Evolutionary conservation across 2,329 filamentous ascomycete species (phyloP), one percentile per base, ranked within the genome.

Genomic region (Ascochyta pisi): DNA sequence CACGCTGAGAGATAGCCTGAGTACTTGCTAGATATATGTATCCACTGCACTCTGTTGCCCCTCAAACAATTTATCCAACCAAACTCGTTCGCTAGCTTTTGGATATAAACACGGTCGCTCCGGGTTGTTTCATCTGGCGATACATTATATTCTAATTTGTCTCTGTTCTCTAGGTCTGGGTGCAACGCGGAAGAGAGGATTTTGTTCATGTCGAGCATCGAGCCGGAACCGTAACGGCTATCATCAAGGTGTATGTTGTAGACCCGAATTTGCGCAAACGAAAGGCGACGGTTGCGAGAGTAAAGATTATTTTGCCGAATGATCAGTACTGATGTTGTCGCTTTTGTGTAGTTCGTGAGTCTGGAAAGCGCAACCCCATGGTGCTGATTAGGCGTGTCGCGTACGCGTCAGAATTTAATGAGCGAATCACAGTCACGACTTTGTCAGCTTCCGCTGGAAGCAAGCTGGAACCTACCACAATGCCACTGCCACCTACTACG

Each of bases 11-110:
- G 57, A 48, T 77, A 77, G 34, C 77, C 71, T 0, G 77, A 70
- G 42, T 73, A 77, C 48, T 77, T 78, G 60, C 73, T 76, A 0
- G 76, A 77, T 33, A 77, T 76, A 53, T 79, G 77, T 56, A 78
- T 76, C 77, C 77, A 79, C 52, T 78, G 74, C n/a, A 71, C 66
- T 3, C 62, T 61, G 19, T 65, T 57, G 22, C 74, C 67, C 19
- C 77, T 65, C 35, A 79, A 52, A 43, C 69, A 66, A 31, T 76
- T 72, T 60, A 78, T 70, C 78, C 77, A 79, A n/a, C 78, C 77
- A 56, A 75, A 78, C 45, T 78, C 73, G 3, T 67, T 58, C 27
- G 75, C 73, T 27, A 79, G 57, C n/a, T 56, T 62, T 31, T 63
- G 64, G 13, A 78, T 61, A 24, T 68, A 69, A 27, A 69, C 66